Base-by-base conservation (phyloP, 2,329 filamentous ascomycete genomes). In the Davidsoniella eucalypti region DNA sequence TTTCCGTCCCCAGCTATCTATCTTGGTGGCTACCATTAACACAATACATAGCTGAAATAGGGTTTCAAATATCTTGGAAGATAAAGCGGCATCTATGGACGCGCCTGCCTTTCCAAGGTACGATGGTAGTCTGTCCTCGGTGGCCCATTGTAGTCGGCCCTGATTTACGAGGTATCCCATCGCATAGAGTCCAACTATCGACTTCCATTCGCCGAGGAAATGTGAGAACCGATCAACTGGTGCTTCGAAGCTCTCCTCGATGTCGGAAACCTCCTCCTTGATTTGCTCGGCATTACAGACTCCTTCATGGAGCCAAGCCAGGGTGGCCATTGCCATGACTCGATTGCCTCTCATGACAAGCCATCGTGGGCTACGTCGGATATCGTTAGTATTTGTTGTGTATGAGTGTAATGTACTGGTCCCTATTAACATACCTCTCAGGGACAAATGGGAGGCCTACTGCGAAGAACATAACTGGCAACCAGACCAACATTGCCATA, bases 91-190 rank as follows among this genome's bases (percentile, higher is more conserved):
- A 7, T 69, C 65, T 5, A 66, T 67, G 37, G 63, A 61, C 1
- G 77, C 59, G 0, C 75, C 74, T 2, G 67, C 67, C 47, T 65
- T 59, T 52, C 78, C 70, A 7, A 76, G 69, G 12, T 33, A 33
- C 0, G 67, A 69, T 0, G 74, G 74, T 0, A 78, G 65, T 55
- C 77, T 77, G 56, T 78, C 77, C 56, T 78, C 77, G 65, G 78
- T 76, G 2, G 72, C 73, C 0, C 78, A 77, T 58, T 77, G 73
- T 4, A 78, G 63, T 1, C 76, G 61, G 0, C 71, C 67, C 1
- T 41, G 41, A 67, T 66, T 70, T 64, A 18, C 21, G 18, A 38
- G 47, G 63, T 59, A 14, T 60, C 61, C 5, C 62, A 8, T 57
- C 57, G 9, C 40, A 41, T 21, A 58, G 62, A 17, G 58, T 60